phyloP scores from a whole-genome alignment of 2,329 filamentous ascomycete genomes.

The Trichoderma endophyticum region DNA sequence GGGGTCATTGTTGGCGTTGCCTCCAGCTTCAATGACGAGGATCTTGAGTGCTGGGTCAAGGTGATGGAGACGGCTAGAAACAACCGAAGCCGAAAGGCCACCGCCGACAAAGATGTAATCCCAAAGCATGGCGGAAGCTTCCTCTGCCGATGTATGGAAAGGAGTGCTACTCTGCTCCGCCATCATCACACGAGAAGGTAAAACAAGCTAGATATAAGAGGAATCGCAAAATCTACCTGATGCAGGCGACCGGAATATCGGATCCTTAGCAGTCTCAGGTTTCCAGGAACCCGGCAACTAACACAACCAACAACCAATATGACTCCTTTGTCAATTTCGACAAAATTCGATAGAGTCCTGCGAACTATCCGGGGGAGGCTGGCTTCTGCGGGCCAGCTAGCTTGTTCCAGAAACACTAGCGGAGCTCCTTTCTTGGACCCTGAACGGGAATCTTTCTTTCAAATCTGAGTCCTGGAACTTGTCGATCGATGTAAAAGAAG shows the following conservation, averaged over 20 bases:
- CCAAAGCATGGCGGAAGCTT: constrained; percentile 20
- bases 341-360: neutral
- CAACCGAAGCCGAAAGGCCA: constrained; percentile 36
- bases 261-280: neutral
- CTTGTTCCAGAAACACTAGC: neutral
- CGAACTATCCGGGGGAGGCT: neutral
- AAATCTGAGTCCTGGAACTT: neutral
- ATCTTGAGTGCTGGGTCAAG: constrained; percentile 30
- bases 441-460: neutral
- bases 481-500: neutral
- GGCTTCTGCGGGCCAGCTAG: neutral
- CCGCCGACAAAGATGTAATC: constrained; percentile 40
- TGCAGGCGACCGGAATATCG: neutral
- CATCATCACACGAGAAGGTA: neutral
- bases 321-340: neutral
- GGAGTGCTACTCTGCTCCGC: neutral
- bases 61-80: constrained; percentile 33
- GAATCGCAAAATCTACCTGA: neutral
- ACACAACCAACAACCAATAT: neutral
- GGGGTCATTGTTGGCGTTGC: constrained; percentile 25
- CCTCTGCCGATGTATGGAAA: neutral
- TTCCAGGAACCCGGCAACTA: neutral
- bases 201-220: neutral
- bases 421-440: neutral
- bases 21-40: constrained; percentile 38